Conservation (phyloP, 306 rosid species). For the Neltuma alba region DNA sequence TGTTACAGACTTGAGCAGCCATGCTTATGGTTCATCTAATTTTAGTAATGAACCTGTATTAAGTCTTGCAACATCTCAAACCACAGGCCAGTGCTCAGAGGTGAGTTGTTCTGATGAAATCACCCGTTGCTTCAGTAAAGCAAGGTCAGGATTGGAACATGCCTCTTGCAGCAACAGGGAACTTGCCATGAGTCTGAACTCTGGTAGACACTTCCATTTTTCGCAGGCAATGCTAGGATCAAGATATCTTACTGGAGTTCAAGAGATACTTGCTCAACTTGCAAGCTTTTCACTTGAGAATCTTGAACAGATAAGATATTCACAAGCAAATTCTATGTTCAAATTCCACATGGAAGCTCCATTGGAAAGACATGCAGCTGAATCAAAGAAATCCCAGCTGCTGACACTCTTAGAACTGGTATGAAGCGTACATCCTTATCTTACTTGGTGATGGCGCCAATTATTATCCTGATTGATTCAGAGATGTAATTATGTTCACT, state of each 20-base stretch:
- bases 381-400: slow-evolving; percentile 67
- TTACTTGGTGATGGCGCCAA: too few species aligned
- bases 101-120: background rate
- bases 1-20: slow-evolving; percentile 43
- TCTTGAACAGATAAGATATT: slow-evolving; percentile 44
- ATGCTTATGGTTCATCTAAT: slow-evolving; percentile 46
- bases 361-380: slow-evolving; percentile 43
- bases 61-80: slow-evolving; percentile 66
- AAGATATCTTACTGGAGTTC: slow-evolving; percentile 68
- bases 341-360: slow-evolving; percentile 48
- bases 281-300: slow-evolving; percentile 69
- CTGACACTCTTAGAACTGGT: slow-evolving; percentile 78
- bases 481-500: background rate
- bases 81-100: slow-evolving; percentile 5
- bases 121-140: background rate
- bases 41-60: slow-evolving; percentile 65
- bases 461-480: background rate
- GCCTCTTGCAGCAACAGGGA: slow-evolving; percentile 43
- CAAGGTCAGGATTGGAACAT: slow-evolving; percentile 51
- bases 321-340: slow-evolving; percentile 30
- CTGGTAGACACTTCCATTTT: slow-evolving; percentile 44
- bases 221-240: slow-evolving; percentile 62
- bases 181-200: slow-evolving; percentile 44
- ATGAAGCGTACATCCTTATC: too few species aligned
- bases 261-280: slow-evolving; percentile 76